These are phyloP conservation scores for Cordyceps cicadae DNA, from an alignment of 2,329 filamentous ascomycete genomes.

Conservation along the genomic window DNA sequence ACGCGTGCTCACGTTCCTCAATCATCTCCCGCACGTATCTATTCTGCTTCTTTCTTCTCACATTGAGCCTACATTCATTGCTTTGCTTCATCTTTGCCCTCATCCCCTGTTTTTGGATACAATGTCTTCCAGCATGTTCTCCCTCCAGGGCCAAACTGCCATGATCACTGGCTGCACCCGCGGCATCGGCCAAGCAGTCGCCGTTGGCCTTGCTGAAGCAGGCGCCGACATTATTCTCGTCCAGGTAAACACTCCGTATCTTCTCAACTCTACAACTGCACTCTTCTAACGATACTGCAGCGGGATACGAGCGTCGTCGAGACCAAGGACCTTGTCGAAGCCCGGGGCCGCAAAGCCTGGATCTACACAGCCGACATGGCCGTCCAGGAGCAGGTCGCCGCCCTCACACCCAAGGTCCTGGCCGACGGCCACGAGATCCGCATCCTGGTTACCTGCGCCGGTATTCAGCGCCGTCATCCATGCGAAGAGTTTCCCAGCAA, in stretches of 20 bases:
- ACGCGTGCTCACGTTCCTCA: not conserved
- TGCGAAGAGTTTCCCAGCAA: constrained; percentile 65
- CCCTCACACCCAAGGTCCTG: constrained; percentile 53
- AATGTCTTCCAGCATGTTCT: constrained; percentile 39
- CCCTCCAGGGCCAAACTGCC: constrained; percentile 47
- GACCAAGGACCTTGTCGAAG: constrained; percentile 55
- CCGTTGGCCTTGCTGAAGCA: constrained; percentile 49
- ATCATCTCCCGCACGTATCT: not conserved
- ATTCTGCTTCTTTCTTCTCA: not conserved
- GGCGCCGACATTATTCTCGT: constrained; percentile 49
- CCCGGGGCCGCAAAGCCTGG: constrained; percentile 55
- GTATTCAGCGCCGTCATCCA: constrained; percentile 73
- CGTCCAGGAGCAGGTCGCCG: constrained; percentile 49
- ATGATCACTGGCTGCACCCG: constrained; percentile 50
- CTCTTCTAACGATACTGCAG: constrained; percentile 21
- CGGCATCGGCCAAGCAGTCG: constrained; percentile 50
- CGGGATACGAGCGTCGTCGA: constrained; percentile 32
- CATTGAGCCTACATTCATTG: not conserved
- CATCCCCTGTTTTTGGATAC: not conserved
- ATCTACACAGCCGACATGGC: constrained; percentile 66
- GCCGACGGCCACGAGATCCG: constrained; percentile 57
- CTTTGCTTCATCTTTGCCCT: not conserved
- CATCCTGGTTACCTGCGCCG: constrained; percentile 79
- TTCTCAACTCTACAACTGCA: not conserved
- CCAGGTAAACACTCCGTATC: constrained; percentile 31